Conservation (phyloP, 495 filamentous ascomycete species). For the Podospora sp. region DNA sequence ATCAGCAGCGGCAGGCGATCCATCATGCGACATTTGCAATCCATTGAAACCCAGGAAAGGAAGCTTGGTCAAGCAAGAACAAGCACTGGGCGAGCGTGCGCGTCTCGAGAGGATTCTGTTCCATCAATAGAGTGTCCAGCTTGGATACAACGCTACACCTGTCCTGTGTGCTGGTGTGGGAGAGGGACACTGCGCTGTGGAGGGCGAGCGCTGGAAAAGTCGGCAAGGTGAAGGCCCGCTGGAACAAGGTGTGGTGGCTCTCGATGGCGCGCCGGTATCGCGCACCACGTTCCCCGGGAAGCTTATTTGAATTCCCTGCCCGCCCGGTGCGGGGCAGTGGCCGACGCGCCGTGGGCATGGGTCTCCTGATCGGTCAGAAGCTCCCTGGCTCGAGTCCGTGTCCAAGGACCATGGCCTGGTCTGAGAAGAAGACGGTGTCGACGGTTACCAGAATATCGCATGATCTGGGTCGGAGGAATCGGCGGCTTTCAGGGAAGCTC, state of each 20-base stretch:
- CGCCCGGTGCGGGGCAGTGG: constrained; percentile 4
- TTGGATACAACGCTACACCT: background rate
- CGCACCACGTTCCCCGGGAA: constrained; percentile 18
- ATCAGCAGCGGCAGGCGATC: constrained; percentile 8
- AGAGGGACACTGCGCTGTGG: background rate
- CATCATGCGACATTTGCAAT: background rate
- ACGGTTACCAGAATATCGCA: constrained; percentile 1
- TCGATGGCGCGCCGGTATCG: constrained; percentile 9
- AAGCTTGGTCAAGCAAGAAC: background rate
- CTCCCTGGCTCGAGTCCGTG: background rate
- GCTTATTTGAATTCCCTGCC: constrained; percentile 11
- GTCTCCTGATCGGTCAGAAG: constrained; percentile 10
- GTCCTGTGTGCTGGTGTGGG: background rate
- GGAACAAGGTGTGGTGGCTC: constrained; percentile 13
- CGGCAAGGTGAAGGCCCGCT: background rate
- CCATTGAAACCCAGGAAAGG: background rate
- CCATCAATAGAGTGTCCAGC: background rate
- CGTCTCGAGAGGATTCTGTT: background rate
- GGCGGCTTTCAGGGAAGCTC: constrained; percentile 2
- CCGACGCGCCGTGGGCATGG: background rate
- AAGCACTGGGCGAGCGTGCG: background rate
- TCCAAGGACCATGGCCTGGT: constrained; percentile 9
- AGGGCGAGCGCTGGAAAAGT: background rate
- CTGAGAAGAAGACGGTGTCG: background rate
- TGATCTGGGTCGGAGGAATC: constrained; percentile 15